Evolutionary conservation across 495 filamentous ascomycete genomes (phyloP), one percentile per base, ranked within the genome.

Genomic region (Durotheca rogersii): DNA sequence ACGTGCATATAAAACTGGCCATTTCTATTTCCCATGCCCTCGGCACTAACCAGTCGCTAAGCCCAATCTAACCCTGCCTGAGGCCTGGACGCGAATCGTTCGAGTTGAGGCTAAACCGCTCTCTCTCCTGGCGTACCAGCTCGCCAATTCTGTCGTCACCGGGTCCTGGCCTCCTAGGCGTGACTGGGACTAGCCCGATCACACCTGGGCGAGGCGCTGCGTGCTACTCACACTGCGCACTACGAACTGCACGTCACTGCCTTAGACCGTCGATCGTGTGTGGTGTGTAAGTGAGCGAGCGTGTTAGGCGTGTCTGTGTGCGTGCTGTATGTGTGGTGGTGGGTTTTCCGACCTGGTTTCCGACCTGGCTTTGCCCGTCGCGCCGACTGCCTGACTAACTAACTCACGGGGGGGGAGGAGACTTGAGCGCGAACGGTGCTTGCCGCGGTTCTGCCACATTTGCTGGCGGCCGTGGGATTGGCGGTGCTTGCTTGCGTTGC

Each of bases 31-130:
- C 55, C 55, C 55, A 58, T 58, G 49, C 55, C 55, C 55, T 58
- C 55, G 55, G 55, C 55, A 58, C 55, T 58, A 58, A 53, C n/a
- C 48, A 53, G 38, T 58, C 55, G 53, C 55, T 58, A 58, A 58
- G 44, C 55, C 55, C 55, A 58, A 58, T 58, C 55, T 58, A 58
- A 58, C 53, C 55, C 36, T 58, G 49, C 49, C 48, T 58, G 44
- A 58, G n/a, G 55, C 52, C 55, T 58, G 55, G 55, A 53, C 55
- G 55, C 49, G 49, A 58, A 51, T 52, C 44, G 55, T 38, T 58
- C 35, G 48, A 51, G 43, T 58, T 47, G 20, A 50, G 55, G 48
- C 55, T 58, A 58, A 53, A 45, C 36, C 53, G n/a, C n/a, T n/a
- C 53, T 58, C 40, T 45, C 29, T 53, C 53, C 48, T 58, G 55